Base-by-base conservation (phyloP, 345 rosid species). In the Hypericum perforatum region DNA sequence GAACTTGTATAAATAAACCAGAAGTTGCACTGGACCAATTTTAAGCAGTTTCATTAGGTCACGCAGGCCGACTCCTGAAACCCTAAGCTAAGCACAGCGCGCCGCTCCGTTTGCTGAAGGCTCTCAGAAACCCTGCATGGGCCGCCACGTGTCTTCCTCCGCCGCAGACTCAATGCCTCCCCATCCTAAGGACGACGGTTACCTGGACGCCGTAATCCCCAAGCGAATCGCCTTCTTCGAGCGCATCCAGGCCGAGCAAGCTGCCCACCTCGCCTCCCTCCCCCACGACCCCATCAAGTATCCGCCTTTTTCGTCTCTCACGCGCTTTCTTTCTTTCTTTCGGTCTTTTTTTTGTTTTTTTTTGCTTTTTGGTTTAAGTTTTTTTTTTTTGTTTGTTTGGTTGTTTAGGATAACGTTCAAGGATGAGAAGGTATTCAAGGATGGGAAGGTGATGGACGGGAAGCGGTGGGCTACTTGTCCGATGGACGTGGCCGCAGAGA, bases 391-490 rank as follows among this genome's bases (percentile, higher is more conserved):
- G n/a, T n/a, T n/a, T n/a, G n/a, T n/a, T 58, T 47, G n/a, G 5
- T 29, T 37, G 62, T 39, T 16, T 40, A 77, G 96, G 86, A 70
- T 89, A 54, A 76, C 0, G n/a, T n/a, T n/a, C n/a, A n/a, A n/a
- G n/a, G n/a, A n/a, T n/a, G n/a, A n/a, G n/a, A n/a, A n/a, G n/a
- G n/a, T n/a, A n/a, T 73, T 89, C 63, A 79, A 68, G 0, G 78
- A 87, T 63, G 95, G 95, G 49, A 63, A 64, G 2, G 84, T 85
- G 66, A 88, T 82, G 79, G 95, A 88, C 58, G 98, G 97, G n/a
- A 82, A 72, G 74, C 84, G 61, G 46, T 89, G 97, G 95, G 68
- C 63, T 54, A 70, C 97, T 5, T 61, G 89, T 13, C 99, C 95
- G 0, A 56, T 79, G 77, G 94, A 86, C 8, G 59, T 94, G 29